Conservation (phyloP, 2,329 filamentous ascomycete genomes). For the Teratosphaeria nubilosa region DNA sequence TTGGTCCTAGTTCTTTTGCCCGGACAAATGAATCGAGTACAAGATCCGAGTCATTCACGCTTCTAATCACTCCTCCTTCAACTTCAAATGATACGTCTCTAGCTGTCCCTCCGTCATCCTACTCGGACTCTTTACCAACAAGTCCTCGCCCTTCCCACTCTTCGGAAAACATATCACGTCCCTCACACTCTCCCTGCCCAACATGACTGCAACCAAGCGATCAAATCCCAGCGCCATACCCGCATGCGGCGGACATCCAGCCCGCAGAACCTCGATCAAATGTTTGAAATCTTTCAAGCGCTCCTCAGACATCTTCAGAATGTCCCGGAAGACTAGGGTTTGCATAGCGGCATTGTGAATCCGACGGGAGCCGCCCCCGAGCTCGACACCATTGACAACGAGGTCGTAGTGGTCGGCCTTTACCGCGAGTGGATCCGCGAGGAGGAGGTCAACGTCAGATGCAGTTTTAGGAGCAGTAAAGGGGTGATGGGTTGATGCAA, state of each 20-base stretch:
- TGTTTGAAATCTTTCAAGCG: conserved; percentile 76
- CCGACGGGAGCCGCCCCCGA: conserved; percentile 85
- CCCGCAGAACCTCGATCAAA: conserved; percentile 67
- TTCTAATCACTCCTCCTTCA: conserved; percentile 4
- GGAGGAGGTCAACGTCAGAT: conserved; percentile 65
- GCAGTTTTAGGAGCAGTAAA: conserved; percentile 75
- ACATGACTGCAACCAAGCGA: conserved; percentile 69
- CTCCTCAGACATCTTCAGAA: conserved; percentile 65
- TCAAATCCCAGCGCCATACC: conserved; percentile 92
- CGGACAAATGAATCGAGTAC: too few species aligned
- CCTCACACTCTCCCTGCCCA: conserved; percentile 64
- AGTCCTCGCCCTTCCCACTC: conserved; percentile 78
- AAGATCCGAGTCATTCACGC: too few species aligned
- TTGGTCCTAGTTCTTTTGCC: too few species aligned
- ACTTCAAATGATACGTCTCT: conserved; percentile 48
- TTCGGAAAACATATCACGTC: conserved; percentile 98
- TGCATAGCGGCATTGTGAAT: conserved; percentile 81
- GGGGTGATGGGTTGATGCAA: conserved; percentile 85
- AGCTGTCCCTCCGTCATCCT: conserved; percentile 52
- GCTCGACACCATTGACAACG: conserved; percentile 87
- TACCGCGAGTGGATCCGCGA: conserved; percentile 59
- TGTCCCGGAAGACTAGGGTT: conserved; percentile 71
- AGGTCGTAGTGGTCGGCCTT: conserved; percentile 90
- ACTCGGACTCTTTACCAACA: conserved; percentile 69
- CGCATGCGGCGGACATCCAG: conserved; percentile 89